phyloP scores from a whole-genome alignment of 1,139 yeast genomes.

The Yamadazyma diospyri region DNA sequence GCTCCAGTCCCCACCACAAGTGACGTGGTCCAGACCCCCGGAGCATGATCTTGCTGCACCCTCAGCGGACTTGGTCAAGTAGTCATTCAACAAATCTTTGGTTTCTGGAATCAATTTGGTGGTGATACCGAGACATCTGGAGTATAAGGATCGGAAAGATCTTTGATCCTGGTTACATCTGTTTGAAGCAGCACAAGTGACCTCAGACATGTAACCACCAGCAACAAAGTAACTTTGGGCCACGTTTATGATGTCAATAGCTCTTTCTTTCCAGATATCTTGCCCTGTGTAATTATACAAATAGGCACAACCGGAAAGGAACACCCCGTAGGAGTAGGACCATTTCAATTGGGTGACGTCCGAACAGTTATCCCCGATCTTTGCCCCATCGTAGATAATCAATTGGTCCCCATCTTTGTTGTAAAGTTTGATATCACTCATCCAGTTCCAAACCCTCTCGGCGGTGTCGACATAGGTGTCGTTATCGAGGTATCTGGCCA shows the following conservation, averaged over 20 bases:
- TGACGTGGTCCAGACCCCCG: conserved; percentile 73
- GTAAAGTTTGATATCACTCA: conserved; percentile 49
- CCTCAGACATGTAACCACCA: conserved; percentile 54
- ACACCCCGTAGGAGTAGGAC: conserved; percentile 79
- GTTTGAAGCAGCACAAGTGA: conserved; percentile 52
- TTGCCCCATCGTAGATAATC: conserved; percentile 71
- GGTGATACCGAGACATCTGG: conserved; percentile 63
- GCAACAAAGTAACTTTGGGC: conserved; percentile 43
- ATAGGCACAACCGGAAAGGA: conserved; percentile 70
- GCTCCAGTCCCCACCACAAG: conserved; percentile 72
- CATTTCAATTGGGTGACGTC: conserved; percentile 54
- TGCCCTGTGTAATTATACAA: conserved; percentile 64
- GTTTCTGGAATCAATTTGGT: conserved; percentile 54
- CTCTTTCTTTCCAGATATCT: conserved; percentile 53
- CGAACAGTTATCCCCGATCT: conserved; percentile 53
- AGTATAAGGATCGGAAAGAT: conserved; percentile 69
- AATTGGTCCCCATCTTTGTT: conserved; percentile 33
- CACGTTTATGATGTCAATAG: conserved; percentile 49
- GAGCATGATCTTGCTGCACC: conserved; percentile 72
- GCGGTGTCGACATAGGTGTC: conserved; percentile 63
- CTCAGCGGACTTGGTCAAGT: conserved; percentile 49
- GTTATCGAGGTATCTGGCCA: conserved; percentile 68
- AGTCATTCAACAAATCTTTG: conserved; percentile 36
- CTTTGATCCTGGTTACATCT: conserved; percentile 74
- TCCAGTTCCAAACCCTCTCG: conserved; percentile 69